Percentiles rank a stretch among this genome's conserved stretches.
These are phyloP conservation scores for Magnusiomyces clavatus DNA, from an alignment of 1,139 yeast genomes.

Conservation along the genomic window DNA sequence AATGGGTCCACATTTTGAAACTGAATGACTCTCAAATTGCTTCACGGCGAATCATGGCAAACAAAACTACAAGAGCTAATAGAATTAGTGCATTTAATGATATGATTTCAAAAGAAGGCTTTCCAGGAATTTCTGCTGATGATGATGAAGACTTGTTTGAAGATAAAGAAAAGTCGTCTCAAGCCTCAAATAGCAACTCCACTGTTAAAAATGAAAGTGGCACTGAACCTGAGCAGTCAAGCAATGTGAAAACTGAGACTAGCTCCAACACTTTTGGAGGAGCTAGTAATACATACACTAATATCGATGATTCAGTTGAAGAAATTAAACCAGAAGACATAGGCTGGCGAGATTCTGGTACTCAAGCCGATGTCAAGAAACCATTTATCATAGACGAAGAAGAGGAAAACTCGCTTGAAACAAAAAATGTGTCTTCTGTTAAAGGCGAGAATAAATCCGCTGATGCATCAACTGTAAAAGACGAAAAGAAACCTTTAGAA, in stretches of 20 bases:
- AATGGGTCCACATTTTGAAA: slow-evolving; percentile 19
- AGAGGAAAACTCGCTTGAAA: neutral
- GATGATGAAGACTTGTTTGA: slow-evolving; percentile 13
- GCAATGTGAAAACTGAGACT: neutral
- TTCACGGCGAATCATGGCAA: slow-evolving; percentile 10
- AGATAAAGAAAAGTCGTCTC: neutral
- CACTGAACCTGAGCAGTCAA: too few relatives aligned
- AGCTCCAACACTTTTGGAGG: too few relatives aligned
- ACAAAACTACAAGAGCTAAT: too few relatives aligned
- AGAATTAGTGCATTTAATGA: too few relatives aligned
- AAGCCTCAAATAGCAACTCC: neutral
- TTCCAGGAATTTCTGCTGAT: neutral
- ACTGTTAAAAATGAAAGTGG: neutral
- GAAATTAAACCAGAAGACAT: too few relatives aligned
- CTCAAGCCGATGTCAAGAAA: too few relatives aligned
- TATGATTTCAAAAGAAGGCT: too few relatives aligned
- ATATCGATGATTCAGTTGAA: too few relatives aligned
- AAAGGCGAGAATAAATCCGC: too few relatives aligned
- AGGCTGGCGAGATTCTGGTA: too few relatives aligned
- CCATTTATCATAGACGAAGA: neutral
- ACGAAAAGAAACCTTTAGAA: neutral
- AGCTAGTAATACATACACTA: too few relatives aligned
- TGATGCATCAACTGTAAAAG: neutral
- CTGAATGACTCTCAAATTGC: slow-evolving; percentile 20
- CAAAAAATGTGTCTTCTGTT: neutral